phyloP scores from a whole-genome alignment of 2,329 filamentous ascomycete genomes.

The Dothiorella sarmentorum region DNA sequence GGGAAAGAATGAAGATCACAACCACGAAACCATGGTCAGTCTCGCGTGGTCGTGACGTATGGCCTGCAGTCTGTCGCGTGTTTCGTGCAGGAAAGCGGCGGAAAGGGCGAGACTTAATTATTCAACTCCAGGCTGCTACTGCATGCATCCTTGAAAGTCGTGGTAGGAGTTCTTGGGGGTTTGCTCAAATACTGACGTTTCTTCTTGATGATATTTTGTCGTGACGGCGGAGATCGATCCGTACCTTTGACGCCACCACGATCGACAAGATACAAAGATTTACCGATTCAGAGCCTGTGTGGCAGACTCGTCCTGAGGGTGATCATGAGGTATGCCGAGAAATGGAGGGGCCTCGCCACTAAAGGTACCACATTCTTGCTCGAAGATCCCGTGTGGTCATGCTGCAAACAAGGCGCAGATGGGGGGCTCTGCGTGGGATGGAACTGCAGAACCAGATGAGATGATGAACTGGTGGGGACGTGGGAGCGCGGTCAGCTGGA shows the following conservation, averaged over 20 bases:
- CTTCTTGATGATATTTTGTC: background rate
- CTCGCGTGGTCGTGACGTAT: slow-evolving; percentile 5
- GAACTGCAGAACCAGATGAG: background rate
- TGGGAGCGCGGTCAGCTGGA: background rate
- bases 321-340: slow-evolving; percentile 1
- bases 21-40: background rate
- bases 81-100: background rate
- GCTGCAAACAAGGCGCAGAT: background rate
- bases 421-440: background rate
- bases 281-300: background rate
- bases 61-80: background rate
- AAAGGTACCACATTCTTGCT: background rate
- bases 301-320: background rate
- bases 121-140: background rate
- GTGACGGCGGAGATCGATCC: background rate
- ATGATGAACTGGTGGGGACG: background rate
- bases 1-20: background rate
- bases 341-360: background rate
- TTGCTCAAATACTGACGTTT: no score
- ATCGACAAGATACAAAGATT: background rate
- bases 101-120: background rate
- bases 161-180: background rate
- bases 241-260: background rate
- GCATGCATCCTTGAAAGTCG: background rate
- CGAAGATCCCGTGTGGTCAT: background rate